These are phyloP conservation scores for Cairneyella variabilis DNA, from an alignment of 495 filamentous ascomycete species.

Conservation along the genomic window DNA sequence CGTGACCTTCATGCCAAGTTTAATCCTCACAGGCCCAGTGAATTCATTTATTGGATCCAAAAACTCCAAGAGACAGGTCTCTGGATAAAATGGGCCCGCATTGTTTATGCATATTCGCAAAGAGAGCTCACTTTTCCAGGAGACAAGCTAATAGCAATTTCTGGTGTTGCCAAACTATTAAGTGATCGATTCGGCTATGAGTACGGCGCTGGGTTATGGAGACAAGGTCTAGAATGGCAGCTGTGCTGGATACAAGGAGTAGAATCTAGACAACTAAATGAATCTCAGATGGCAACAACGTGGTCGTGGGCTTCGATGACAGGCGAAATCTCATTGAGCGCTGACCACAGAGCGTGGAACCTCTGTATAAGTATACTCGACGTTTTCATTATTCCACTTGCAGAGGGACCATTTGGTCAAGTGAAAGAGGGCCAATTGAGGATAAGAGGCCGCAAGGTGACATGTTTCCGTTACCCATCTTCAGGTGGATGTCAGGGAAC, in stretches of 20 bases:
- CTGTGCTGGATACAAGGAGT: constrained; percentile 3
- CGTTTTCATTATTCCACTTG: neutral
- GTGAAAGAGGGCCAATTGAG: neutral
- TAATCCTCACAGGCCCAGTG: neutral
- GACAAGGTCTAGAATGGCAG: neutral
- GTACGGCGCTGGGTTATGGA: constrained; percentile 6
- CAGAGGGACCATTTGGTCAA: neutral
- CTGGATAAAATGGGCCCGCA: neutral
- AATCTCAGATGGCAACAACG: neutral
- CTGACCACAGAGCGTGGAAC: neutral
- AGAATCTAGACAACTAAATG: neutral
- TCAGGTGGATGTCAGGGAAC: neutral
- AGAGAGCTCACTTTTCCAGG: constrained; percentile 2
- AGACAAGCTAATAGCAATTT: constrained; percentile 7
- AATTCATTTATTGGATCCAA: neutral
- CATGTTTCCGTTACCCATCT: neutral
- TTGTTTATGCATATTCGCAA: constrained; percentile 1
- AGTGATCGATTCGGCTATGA: neutral
- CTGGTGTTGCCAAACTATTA: constrained; percentile 3
- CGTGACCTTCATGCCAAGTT: neutral
- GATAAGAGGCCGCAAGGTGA: neutral
- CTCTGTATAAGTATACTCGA: neutral
- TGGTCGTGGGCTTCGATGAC: constrained; percentile 6
- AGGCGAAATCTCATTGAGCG: neutral
- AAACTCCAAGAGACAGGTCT: neutral